Evolutionary conservation across 2,329 filamentous ascomycete genomes (phyloP).

Genomic region (Botryotinia calthae): DNA sequence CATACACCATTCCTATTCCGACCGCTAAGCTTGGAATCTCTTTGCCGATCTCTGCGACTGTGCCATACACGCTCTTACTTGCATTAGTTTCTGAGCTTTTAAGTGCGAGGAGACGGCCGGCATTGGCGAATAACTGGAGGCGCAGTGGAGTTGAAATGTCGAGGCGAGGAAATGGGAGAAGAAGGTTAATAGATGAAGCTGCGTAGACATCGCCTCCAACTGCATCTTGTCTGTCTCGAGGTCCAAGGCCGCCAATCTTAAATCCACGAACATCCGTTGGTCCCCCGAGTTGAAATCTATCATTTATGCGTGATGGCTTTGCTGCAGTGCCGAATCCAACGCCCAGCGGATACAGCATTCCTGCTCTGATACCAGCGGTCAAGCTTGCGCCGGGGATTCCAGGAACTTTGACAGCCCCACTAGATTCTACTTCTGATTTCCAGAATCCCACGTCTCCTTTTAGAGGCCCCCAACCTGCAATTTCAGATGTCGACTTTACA

Average conservation of each 20-base stretch:
- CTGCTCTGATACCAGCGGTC: constrained; percentile 76
- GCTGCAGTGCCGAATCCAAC: constrained; percentile 55
- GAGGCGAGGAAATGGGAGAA: constrained; percentile 78
- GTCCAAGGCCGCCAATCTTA: constrained; percentile 82
- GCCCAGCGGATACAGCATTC: constrained; percentile 78
- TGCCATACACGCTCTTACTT: constrained; percentile 46
- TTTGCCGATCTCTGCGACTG: constrained; percentile 67
- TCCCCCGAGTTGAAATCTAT: constrained; percentile 91
- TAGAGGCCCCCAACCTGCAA: constrained; percentile 84
- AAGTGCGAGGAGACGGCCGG: constrained; percentile 78
- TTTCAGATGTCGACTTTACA: constrained; percentile 71
- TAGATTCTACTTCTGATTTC: constrained; percentile 84
- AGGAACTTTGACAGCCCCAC: constrained; percentile 69
- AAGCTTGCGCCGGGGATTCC: constrained; percentile 68
- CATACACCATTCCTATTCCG: constrained; percentile 89
- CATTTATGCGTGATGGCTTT: constrained; percentile 77
- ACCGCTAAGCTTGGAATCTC: constrained; percentile 82
- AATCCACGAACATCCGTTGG: constrained; percentile 95
- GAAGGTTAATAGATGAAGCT: constrained; percentile 80
- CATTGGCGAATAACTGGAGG: constrained; percentile 88
- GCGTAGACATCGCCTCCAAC: constrained; percentile 91
- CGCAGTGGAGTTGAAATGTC: constrained; percentile 82
- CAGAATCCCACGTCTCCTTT: constrained; percentile 90
- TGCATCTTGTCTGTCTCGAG: constrained; percentile 79
- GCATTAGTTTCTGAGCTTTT: constrained; percentile 45